phyloP scores from a whole-genome alignment of 2,329 filamentous ascomycete species.

The Escovopsis weberi region DNA sequence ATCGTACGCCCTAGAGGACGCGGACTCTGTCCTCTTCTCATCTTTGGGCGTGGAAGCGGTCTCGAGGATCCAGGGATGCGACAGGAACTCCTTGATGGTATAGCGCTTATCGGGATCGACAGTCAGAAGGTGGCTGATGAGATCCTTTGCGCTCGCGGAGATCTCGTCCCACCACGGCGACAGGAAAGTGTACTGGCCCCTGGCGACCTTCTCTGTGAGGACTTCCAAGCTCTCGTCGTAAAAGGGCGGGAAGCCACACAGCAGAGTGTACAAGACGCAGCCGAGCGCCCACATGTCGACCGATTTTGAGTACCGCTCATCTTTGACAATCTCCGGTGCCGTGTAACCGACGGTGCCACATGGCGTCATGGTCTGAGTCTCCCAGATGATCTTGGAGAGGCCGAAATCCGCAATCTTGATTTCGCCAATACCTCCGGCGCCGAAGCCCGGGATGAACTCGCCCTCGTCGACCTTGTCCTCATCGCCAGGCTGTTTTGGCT shows the following conservation, averaged over 20 bases:
- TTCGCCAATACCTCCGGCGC: constrained; percentile 76
- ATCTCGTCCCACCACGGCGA: constrained; percentile 99
- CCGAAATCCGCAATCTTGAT: constrained; percentile 99
- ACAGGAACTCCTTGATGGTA: constrained; percentile 81
- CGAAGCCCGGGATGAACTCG: constrained; percentile 70
- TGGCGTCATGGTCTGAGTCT: constrained; percentile 96
- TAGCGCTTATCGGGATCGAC: constrained; percentile 93
- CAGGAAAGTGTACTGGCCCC: constrained; percentile 92
- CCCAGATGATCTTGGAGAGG: constrained; percentile 95
- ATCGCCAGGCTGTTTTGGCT: constrained; percentile 72
- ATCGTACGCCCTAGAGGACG: constrained; percentile 39
- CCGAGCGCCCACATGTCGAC: constrained; percentile 99
- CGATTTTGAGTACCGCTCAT: constrained; percentile 95
- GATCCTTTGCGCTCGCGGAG: constrained; percentile 82
- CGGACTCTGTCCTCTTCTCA: constrained; percentile 39
- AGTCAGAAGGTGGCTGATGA: constrained; percentile 83
- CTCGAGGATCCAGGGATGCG: constrained; percentile 83
- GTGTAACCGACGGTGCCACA: constrained; percentile 98
- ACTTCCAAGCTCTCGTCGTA: constrained; percentile 97
- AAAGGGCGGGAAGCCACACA: constrained; percentile 96
- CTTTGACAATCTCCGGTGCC: constrained; percentile 95
- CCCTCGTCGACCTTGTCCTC: constrained; percentile 97
- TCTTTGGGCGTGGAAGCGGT: constrained; percentile 42
- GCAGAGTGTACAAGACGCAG: constrained; percentile 89
- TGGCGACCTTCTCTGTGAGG: constrained; percentile 91